Base-by-base conservation (phyloP, 805 yeast species). In the Candida fluviatilis region DNA sequence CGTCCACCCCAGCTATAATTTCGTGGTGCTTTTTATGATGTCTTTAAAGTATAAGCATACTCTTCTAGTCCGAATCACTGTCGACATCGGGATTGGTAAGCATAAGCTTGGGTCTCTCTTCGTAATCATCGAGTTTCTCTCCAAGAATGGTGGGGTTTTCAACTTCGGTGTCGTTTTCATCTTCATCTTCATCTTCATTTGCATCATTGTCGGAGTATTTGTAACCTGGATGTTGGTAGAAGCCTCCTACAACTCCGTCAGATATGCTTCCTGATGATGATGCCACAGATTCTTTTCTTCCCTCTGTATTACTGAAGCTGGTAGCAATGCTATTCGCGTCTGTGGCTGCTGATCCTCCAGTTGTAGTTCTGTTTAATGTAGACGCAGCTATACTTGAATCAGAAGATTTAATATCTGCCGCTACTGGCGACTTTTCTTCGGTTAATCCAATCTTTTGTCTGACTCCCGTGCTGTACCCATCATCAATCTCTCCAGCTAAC, bases 401-500 rank as follows among this genome's bases (percentile, higher is more conserved):
- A 12, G 28, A 23, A 3, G 45, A 37, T 29, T 41, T 42, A n/a
- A 37, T 26, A 4, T 44, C 42, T 5, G 24, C 6, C 6, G 8
- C 30, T 17, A 30, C n/a, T 18, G 29, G 21, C 13, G 7, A 8
- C 5, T 13, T 28, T 10, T n/a, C 24, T 15, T 14, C 38, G n/a
- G 21, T 13, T n/a, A 30, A 27, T 15, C 29, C 28, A 15, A 21
- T 27, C 15, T 6, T 21, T 12, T 21, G 28, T 21, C 17, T 23
- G 6, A 27, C 12, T 13, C 18, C 24, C 10, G 27, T 24, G 6
- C 21, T 33, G 24, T 33, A 23, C 11, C 38, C 76, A 38, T 82
- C 87, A 45, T 82, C 90, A 26, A 84, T 80, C 55, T 84, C 93
- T 17, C 83, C 75, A 2, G 90, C 91, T 42, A 84, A 64, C 59